A percentile compares a stretch with the other conserved stretches of the same genome.
These are phyloP conservation scores for Cyberlindnera misumaiensis DNA, from an alignment of 805 yeast genomes.

Conservation along the genomic window DNA sequence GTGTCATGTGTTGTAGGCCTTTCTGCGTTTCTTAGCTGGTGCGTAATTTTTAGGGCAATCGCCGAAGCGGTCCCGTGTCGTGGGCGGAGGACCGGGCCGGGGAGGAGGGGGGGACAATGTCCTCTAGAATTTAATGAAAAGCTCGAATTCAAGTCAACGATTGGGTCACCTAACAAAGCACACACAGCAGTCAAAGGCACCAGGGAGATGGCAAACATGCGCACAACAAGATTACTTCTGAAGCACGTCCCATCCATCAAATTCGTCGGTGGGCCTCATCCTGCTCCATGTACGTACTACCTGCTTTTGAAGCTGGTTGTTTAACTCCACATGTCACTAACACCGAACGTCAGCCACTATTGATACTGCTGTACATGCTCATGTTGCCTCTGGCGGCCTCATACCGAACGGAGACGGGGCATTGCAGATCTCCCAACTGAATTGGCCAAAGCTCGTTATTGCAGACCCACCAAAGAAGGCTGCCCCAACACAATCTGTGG, in stretches of 20 bases:
- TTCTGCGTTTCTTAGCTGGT: too few species aligned
- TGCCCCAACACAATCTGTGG: conserved; percentile 35
- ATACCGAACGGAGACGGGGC: conserved; percentile 29
- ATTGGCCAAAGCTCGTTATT: conserved; percentile 18
- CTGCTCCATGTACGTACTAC: conserved; percentile 36
- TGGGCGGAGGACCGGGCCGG: too few species aligned
- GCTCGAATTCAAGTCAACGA: too few species aligned
- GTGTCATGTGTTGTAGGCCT: too few species aligned
- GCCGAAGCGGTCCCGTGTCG: too few species aligned
- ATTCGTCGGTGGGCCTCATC: conserved; percentile 79
- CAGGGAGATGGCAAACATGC: too few species aligned
- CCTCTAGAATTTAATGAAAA: too few species aligned
- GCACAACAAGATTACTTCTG: conserved; percentile 23
- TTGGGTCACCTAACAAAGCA: too few species aligned
- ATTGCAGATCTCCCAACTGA: conserved; percentile 18
- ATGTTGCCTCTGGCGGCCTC: conserved; percentile 37
- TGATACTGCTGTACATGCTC: conserved; percentile 32
- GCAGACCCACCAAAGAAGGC: conserved; percentile 10
- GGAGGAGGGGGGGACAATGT: too few species aligned
- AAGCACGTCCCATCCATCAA: conserved; percentile 59
- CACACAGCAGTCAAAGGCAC: too few species aligned
- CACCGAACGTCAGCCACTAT: conserved; percentile 30
- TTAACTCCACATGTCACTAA: conserved; percentile 25
- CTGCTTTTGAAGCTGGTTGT: too few species aligned
- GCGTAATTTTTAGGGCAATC: too few species aligned